phyloP scores from a whole-genome alignment of 441 rosid genomes.

The Populus hybrid region DNA sequence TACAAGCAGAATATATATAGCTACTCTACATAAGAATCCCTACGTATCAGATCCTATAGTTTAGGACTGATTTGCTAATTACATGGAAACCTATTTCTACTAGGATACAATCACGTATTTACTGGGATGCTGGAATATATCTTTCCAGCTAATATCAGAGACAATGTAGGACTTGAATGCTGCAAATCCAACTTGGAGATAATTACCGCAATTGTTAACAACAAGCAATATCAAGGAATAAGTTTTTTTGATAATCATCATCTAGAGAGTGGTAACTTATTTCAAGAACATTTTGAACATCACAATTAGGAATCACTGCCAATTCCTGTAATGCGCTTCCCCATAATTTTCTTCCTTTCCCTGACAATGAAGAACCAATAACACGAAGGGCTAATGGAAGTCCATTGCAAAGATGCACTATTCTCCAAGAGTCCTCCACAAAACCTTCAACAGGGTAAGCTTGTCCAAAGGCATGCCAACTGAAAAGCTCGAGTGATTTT shows the following conservation, averaged over 20 bases:
- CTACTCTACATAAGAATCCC: too few species aligned
- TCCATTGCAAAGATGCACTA: neutral
- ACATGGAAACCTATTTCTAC: too few species aligned
- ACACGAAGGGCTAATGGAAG: constrained; percentile 6
- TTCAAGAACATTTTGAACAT: neutral
- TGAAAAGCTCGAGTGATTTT: neutral
- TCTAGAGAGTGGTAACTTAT: neutral
- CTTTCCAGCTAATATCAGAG: too few species aligned
- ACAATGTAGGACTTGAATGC: too few species aligned
- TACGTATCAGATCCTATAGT: too few species aligned
- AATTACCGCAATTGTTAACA: too few species aligned
- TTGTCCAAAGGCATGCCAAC: neutral
- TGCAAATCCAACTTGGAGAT: too few species aligned
- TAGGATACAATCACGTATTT: too few species aligned
- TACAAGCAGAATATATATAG: too few species aligned
- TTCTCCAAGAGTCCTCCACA: neutral
- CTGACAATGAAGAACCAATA: neutral
- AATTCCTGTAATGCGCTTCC: neutral
- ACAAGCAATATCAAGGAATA: too few species aligned
- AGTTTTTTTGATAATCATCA: neutral
- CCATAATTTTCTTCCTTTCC: neutral
- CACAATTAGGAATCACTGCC: neutral
- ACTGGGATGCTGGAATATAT: too few species aligned
- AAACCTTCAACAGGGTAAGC: neutral
- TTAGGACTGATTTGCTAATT: too few species aligned